phyloP scores from a whole-genome alignment of 306 rosid genomes.

The Fagus crenata region DNA sequence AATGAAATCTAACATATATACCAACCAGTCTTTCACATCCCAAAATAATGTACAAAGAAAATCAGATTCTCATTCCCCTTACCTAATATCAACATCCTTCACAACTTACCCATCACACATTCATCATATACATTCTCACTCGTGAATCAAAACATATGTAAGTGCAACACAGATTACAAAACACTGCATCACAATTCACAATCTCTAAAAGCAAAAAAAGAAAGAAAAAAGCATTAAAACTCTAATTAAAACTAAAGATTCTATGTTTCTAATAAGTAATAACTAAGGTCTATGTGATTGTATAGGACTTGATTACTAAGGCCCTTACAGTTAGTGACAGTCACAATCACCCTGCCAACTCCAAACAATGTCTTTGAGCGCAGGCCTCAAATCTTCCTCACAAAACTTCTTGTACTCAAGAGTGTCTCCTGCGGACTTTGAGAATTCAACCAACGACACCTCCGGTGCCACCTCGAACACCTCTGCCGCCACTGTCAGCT shows the following conservation, averaged over 20 bases:
- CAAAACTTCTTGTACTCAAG: conserved; percentile 65
- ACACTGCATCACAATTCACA: neutral
- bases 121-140: neutral
- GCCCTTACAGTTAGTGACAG: neutral
- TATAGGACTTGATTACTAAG: no score
- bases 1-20: no score
- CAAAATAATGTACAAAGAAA: no score
- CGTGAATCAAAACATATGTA: neutral
- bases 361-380: conserved; percentile 84
- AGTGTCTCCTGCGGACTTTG: conserved; percentile 64
- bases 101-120: neutral
- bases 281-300: no score
- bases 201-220: neutral
- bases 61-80: neutral
- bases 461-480: conserved; percentile 75
- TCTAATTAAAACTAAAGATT: neutral
- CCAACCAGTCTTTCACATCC: no score
- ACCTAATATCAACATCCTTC: neutral
- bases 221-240: neutral
- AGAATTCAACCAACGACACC: conserved; percentile 67
- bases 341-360: conserved; percentile 73
- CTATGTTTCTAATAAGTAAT: neutral
- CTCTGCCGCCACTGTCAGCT: conserved; percentile 52
- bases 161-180: neutral
- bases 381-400: conserved; percentile 75